Base-by-base conservation (phyloP, 1,284 basidiomycete genomes). In the Cerioporus squamosus region DNA sequence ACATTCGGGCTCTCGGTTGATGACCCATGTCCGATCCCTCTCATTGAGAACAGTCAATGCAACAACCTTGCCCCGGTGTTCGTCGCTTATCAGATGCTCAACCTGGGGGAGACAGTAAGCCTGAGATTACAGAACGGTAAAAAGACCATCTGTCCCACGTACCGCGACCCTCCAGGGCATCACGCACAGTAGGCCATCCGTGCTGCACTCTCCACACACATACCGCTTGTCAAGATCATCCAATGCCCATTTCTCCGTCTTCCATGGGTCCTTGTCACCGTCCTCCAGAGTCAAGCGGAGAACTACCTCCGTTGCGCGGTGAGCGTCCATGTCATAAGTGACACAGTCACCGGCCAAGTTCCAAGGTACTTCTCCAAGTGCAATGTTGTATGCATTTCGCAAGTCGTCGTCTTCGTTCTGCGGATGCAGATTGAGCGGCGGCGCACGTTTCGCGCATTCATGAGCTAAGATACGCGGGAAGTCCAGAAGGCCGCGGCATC, bases 151-250 rank as follows among this genome's bases (percentile, higher is more conserved):
- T 29, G 26, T 29, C 26, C 23, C 9, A 55, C 58, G 44, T 36
- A 63, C 62, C 22, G 62, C 62, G 18, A 44, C 55, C 38, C 51
- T 52, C 62, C 62, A 63, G 31, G 59, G 45, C 62, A 63, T 58
- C 6, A 63, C 52, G 29, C 52, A 60, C 26, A 46, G 29, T 38
- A 24, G 5, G 10, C 55, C 59, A 39, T 53, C 53, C 42, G 29
- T 39, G 47, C 52, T 61, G 33, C 59, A 61, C 24, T 51, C 39
- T 38, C 44, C 48, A 38, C 57, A 63, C 78, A 81, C 76, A 47
- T 82, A 70, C 51, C 74, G 71, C 17, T 67, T 42, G 52, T 75
- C 62, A 31, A 71, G 48, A 6, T 63, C 39, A 53, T 82, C 79
- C 6, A 44, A 5, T 8, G 8, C 14, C 9, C 8, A 8, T 2